These are phyloP conservation scores for Colletotrichum sp. DNA, from an alignment of 2,329 filamentous ascomycete genomes.

Conservation along the genomic window DNA sequence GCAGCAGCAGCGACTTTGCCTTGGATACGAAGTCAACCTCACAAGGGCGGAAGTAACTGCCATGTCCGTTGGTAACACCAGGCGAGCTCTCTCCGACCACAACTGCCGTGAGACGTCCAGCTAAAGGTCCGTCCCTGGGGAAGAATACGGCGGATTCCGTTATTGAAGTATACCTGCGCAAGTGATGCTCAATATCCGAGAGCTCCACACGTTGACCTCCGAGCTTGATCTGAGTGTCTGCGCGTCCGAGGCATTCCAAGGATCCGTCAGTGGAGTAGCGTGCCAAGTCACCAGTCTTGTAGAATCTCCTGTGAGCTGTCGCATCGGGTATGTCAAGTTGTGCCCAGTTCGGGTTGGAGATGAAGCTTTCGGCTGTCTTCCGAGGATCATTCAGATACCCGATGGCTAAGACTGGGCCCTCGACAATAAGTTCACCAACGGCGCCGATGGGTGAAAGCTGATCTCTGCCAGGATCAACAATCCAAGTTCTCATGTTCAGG, in stretches of 20 bases:
- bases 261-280: conserved; percentile 18
- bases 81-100: not conserved
- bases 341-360: not conserved
- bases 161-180: conserved; percentile 38
- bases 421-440: conserved; percentile 14
- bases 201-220: conserved; percentile 24
- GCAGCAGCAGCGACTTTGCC: conserved; percentile 33
- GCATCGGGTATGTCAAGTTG: not conserved
- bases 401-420: conserved; percentile 1
- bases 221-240: conserved; percentile 24
- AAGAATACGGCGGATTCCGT: conserved; percentile 26
- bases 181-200: conserved; percentile 20
- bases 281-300: conserved; percentile 23
- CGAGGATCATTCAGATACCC: conserved; percentile 21
- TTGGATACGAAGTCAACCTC: not conserved
- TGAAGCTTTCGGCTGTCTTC: conserved; percentile 26
- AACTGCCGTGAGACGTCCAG: not conserved
- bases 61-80: not conserved
- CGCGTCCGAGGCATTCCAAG: conserved; percentile 21
- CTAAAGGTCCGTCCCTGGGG: not conserved
- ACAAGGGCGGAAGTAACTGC: not conserved
- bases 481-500: conserved; percentile 25
- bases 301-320: conserved; percentile 10
- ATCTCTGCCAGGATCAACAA: conserved; percentile 24
- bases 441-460: conserved; percentile 31